Percentiles rank a stretch among this genome's conserved stretches.
These are phyloP conservation scores for Quercus dentata DNA, from an alignment of 306 rosid genomes.

Conservation along the genomic window DNA sequence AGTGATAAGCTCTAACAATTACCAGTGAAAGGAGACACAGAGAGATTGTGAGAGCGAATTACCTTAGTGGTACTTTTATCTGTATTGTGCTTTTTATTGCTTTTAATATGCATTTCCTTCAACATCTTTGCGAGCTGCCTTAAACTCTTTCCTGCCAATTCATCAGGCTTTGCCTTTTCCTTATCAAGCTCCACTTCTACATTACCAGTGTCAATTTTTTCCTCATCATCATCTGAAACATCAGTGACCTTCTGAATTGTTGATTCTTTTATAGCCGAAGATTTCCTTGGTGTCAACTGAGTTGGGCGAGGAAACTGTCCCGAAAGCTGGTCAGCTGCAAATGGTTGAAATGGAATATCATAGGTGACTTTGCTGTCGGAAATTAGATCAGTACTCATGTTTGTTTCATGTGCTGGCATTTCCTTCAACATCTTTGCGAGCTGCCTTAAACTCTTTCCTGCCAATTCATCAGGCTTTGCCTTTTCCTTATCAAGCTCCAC, in stretches of 20 bases:
- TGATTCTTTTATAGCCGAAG: constrained; percentile 11
- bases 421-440: constrained; percentile 45
- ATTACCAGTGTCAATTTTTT: neutral
- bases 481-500: constrained; percentile 4
- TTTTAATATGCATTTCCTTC: constrained; percentile 15
- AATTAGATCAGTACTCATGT: too few species aligned
- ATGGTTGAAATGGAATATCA: too few species aligned
- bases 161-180: constrained; percentile 24
- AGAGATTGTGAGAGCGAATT: neutral
- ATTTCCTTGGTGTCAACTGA: constrained; percentile 7
- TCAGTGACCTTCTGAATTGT: neutral
- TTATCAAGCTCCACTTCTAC: neutral
- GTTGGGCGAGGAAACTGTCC: constrained; percentile 40
- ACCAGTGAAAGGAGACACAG: neutral
- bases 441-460: constrained; percentile 37
- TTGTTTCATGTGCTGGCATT: neutral
- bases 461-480: constrained; percentile 14
- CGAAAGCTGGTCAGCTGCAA: too few species aligned
- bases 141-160: constrained; percentile 20
- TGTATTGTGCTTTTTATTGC: constrained; percentile 2
- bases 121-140: constrained; percentile 53
- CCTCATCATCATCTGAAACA: constrained; percentile 16
- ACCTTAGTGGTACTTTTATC: constrained; percentile 10
- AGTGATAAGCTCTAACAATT: neutral
- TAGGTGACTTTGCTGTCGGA: too few species aligned